These are phyloP conservation scores for Ophiostoma sp. DNA, from an alignment of 2,329 filamentous ascomycete species.

Conservation along the genomic window DNA sequence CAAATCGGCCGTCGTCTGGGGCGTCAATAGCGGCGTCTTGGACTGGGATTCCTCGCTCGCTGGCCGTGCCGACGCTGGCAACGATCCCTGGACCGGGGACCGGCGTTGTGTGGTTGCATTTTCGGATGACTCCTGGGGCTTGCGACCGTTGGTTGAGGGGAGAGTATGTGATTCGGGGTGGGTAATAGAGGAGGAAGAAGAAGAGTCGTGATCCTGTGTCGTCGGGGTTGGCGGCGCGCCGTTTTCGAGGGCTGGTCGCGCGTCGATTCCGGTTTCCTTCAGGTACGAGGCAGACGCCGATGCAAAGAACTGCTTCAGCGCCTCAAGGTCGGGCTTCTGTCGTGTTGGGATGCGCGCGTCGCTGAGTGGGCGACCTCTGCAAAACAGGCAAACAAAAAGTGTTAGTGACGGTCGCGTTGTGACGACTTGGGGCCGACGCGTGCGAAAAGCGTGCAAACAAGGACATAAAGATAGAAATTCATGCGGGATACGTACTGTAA, in stretches of 20 bases:
- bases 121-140: not conserved
- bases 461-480: conserved; percentile 27
- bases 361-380: conserved; percentile 51
- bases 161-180: not conserved
- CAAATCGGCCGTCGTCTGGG: not conserved
- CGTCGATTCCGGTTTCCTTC: conserved; percentile 17
- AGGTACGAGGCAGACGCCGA: conserved; percentile 33
- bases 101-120: not conserved
- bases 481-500: conserved; percentile 53
- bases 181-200: not conserved
- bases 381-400: conserved; percentile 24
- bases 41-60: not conserved
- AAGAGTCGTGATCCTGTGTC: conserved; percentile 6
- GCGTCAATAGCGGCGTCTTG: conserved; percentile 2
- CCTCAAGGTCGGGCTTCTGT: conserved; percentile 48
- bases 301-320: conserved; percentile 42
- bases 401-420: conserved; percentile 28
- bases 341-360: conserved; percentile 55
- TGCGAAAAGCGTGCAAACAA: conserved; percentile 20
- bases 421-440: not conserved
- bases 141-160: not conserved
- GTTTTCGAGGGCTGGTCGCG: conserved; percentile 19
- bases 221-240: conserved; percentile 9
- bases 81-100: not conserved
- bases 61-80: not conserved